phyloP scores from a whole-genome alignment of 2,329 filamentous ascomycete species.

The Zarea fungicola region DNA sequence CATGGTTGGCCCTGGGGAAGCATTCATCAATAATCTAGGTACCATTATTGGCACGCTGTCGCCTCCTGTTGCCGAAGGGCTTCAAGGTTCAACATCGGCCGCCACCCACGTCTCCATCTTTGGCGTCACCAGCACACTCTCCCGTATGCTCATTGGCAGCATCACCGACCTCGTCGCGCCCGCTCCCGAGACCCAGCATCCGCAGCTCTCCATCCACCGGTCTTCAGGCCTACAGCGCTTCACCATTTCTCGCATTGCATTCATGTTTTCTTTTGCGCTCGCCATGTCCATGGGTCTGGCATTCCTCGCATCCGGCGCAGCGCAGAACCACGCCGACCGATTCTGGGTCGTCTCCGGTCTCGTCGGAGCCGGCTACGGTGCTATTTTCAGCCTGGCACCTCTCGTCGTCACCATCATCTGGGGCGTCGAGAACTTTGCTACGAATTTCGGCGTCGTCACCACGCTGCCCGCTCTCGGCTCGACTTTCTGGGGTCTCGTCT shows the following conservation, averaged over 20 bases:
- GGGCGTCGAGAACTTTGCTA: constrained; percentile 98
- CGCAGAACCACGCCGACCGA: constrained; percentile 68
- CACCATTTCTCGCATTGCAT: constrained; percentile 69
- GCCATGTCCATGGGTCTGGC: constrained; percentile 72
- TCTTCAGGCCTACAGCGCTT: constrained; percentile 34
- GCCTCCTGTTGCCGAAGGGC: constrained; percentile 43
- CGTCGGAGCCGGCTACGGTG: constrained; percentile 88
- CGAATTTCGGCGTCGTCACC: constrained; percentile 93
- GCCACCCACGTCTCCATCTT: constrained; percentile 92
- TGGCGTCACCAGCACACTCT: constrained; percentile 82
- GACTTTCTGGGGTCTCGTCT: constrained; percentile 86
- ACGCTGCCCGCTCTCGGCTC: constrained; percentile 86
- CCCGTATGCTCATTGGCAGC: constrained; percentile 82
- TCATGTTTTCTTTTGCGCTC: constrained; percentile 70
- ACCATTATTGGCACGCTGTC: constrained; percentile 87
- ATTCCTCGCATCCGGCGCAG: constrained; percentile 67
- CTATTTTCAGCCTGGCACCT: constrained; percentile 81
- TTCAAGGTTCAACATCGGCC: constrained; percentile 50
- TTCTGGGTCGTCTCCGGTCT: constrained; percentile 84
- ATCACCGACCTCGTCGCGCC: constrained; percentile 82
- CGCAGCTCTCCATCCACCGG: constrained; percentile 36
- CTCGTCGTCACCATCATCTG: constrained; percentile 96
- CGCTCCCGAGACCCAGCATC: constrained; percentile 54
- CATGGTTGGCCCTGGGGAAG: constrained; percentile 90
- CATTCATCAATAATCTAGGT: constrained; percentile 95